Conservation (phyloP, 2,329 filamentous ascomycete genomes). For the Venturia oleaginea region DNA sequence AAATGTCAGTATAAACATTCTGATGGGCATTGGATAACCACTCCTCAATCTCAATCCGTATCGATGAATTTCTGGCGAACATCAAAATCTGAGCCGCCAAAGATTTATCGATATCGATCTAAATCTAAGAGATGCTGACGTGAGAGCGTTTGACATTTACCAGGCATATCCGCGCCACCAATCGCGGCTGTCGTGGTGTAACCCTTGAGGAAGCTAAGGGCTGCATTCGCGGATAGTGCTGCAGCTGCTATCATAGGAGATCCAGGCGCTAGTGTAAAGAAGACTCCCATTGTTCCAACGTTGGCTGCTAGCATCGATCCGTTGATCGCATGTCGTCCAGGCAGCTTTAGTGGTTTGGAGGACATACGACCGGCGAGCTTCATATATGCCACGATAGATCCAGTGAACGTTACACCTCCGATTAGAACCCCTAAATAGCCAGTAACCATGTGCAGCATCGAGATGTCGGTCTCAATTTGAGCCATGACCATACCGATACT, state of each 20-base stretch:
- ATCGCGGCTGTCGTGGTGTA: constrained; percentile 83
- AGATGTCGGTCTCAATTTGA: constrained; percentile 53
- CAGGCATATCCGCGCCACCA: constrained; percentile 81
- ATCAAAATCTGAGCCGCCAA: constrained; percentile 24
- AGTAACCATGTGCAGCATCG: constrained; percentile 74
- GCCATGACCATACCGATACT: constrained; percentile 81
- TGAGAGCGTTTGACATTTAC: neutral
- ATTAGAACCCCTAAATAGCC: constrained; percentile 82
- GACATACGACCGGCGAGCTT: constrained; percentile 79
- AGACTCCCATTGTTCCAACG: constrained; percentile 72
- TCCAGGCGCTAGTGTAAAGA: constrained; percentile 72
- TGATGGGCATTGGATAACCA: neutral
- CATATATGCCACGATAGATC: constrained; percentile 79
- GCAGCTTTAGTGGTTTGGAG: constrained; percentile 63
- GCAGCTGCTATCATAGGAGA: constrained; percentile 70
- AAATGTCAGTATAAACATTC: constrained; percentile 21
- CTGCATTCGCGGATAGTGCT: constrained; percentile 66
- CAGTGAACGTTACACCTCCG: constrained; percentile 80
- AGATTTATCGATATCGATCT: neutral
- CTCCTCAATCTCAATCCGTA: neutral
- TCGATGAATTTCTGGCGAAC: neutral
- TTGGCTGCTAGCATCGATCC: constrained; percentile 65
- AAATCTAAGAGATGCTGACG: neutral
- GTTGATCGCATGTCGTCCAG: constrained; percentile 69
- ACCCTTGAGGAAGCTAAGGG: constrained; percentile 74